These are phyloP conservation scores for Boletus subcaerulescens DNA, from an alignment of 768 basidiomycete genomes.

Conservation along the genomic window DNA sequence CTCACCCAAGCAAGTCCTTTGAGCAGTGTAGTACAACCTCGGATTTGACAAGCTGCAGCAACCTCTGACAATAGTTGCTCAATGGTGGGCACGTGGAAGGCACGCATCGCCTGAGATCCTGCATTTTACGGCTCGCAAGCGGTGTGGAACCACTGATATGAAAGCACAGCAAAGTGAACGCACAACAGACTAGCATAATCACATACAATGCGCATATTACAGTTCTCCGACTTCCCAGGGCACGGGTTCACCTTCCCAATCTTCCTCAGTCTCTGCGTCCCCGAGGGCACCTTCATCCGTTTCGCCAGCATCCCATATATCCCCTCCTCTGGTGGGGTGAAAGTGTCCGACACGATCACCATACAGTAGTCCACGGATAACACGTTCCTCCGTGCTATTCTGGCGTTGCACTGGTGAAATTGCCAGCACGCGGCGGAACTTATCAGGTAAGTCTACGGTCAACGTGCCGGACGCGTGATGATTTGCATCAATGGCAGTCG, in stretches of 20 bases:
- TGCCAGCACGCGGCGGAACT: slow-evolving; percentile 62
- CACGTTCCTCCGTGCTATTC: slow-evolving; percentile 44
- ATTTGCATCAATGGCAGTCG: slow-evolving; percentile 21
- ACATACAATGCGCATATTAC: slow-evolving; percentile 39
- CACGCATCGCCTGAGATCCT: slow-evolving; percentile 22
- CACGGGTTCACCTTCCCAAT: slow-evolving; percentile 79
- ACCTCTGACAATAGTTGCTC: background rate
- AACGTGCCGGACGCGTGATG: slow-evolving; percentile 39
- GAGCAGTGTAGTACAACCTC: slow-evolving; percentile 12
- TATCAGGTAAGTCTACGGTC: slow-evolving; percentile 61
- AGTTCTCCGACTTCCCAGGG: slow-evolving; percentile 81
- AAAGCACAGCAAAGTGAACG: slow-evolving; percentile 33
- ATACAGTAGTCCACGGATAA: slow-evolving; percentile 61
- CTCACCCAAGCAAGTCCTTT: slow-evolving; percentile 9
- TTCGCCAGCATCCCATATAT: slow-evolving; percentile 78
- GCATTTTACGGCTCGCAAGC: slow-evolving; percentile 22
- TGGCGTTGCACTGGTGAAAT: slow-evolving; percentile 48
- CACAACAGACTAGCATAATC: slow-evolving; percentile 21
- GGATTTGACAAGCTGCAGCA: slow-evolving; percentile 1
- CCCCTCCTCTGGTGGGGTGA: slow-evolving; percentile 62
- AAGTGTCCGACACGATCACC: slow-evolving; percentile 55
- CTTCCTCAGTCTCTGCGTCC: slow-evolving; percentile 53
- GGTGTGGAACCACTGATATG: slow-evolving; percentile 30
- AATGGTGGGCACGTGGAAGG: slow-evolving; percentile 23
- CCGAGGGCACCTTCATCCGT: slow-evolving; percentile 37